These are phyloP conservation scores for Oryza longistaminata DNA, from an alignment of 176 grass and related monocot genomes.

Conservation along the genomic window DNA sequence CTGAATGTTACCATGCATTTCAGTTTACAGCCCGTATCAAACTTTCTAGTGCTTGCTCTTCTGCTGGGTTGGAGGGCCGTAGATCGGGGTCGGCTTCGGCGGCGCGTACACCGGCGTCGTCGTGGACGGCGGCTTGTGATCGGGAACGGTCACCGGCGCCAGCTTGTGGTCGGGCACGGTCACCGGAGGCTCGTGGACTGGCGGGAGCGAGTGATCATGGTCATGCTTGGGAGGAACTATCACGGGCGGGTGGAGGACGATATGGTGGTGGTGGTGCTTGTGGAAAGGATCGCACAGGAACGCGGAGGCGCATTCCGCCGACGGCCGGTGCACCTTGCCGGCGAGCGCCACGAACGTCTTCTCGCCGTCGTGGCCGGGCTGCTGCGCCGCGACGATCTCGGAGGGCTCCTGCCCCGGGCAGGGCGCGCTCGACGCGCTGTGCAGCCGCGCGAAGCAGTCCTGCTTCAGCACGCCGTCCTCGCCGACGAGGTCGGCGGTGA, in stretches of 20 bases:
- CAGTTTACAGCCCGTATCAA: neutral
- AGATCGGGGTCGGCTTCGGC: slow-evolving; percentile 16
- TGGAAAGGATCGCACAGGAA: slow-evolving; percentile 36
- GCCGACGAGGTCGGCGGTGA: slow-evolving; percentile 28
- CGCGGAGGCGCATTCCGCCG: slow-evolving; percentile 51
- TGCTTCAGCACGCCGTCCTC: slow-evolving; percentile 49
- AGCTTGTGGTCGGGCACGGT: slow-evolving; percentile 22
- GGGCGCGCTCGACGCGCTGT: slow-evolving; percentile 37
- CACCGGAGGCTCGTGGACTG: neutral
- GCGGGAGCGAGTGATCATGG: neutral
- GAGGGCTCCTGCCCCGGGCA: slow-evolving; percentile 51
- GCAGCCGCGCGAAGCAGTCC: slow-evolving; percentile 54
- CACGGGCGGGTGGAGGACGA: slow-evolving; percentile 3
- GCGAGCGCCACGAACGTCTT: slow-evolving; percentile 38
- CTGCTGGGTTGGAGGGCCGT: slow-evolving; percentile 30
- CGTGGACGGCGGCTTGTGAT: slow-evolving; percentile 9
- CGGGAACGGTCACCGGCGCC: neutral
- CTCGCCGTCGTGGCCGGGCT: neutral
- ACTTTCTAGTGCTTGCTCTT: slow-evolving; percentile 21
- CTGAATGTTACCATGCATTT: neutral
- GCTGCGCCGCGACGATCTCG: slow-evolving; percentile 38
- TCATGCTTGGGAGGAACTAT: neutral
- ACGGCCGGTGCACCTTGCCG: slow-evolving; percentile 43
- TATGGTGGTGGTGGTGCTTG: slow-evolving; percentile 28
- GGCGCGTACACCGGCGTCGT: neutral